Base-by-base conservation (phyloP, 306 rosid species). In the Corylus avellana region DNA sequence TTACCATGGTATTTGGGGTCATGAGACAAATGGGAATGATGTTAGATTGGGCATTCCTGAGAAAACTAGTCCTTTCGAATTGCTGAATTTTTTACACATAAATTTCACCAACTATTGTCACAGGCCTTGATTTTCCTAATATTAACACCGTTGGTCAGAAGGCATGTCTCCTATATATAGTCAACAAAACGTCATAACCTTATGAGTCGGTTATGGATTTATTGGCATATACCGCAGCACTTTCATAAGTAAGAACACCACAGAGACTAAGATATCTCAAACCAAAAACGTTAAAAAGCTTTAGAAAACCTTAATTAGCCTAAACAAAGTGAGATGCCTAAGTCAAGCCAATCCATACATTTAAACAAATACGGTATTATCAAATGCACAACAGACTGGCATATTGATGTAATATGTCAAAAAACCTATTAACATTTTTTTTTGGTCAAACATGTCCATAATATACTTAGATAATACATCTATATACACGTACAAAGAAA, bases 311-410 rank as follows among this genome's bases (percentile, higher is more conserved):
- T 46, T 46, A 46, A 9, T 46, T 61, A 63, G 62, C 71, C 73
- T 22, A 76, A 42, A 64, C 47, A 57, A 66, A 81, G 70, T 78
- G 76, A 66, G 54, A 49, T 27, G 61, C 22, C 10, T 39, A 67
- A 10, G 27, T 56, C 57, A 37, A 17, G 17, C 55, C 46, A 76
- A 54, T 56, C 18, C 0, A 66, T 58, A 74, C 20, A 56, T 64
- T 79, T 70, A 72, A 56, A 72, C 70, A 29, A 68, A 58, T 39
- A 53, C 46, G 13, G 62, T 58, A 20, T 46, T 3, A 58, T 58
- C 64, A 58, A 58, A 58, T 58, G 64, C 29, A 58, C 64, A 58
- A 58, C 1, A 58, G 64, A 20, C 9, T 66, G 46, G 37, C 73
- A 73, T 47, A 67, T 10, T 42, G 75, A 66, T 72, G 73, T 69